Conservation (phyloP, 805 yeast species). For the Ogataea methanolica region DNA sequence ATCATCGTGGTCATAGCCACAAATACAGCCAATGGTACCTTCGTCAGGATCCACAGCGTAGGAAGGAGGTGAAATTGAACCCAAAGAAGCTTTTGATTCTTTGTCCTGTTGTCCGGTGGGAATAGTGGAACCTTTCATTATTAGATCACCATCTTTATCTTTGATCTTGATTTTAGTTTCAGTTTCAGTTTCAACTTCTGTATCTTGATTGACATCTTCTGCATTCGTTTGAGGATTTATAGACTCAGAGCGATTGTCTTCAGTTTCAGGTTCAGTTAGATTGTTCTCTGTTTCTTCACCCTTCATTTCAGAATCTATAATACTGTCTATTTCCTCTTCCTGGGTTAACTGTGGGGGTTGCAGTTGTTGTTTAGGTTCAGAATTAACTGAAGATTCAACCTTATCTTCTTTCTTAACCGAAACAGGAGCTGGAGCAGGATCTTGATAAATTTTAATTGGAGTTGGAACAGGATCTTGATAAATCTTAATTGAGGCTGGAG, state of each 20-base stretch:
- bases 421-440: neutral
- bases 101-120: neutral
- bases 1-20: constrained; percentile 83
- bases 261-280: neutral
- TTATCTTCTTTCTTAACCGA: neutral
- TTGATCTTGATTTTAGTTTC: neutral
- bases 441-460: neutral
- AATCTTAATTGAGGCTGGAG: neutral
- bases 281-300: neutral
- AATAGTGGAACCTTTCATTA: neutral
- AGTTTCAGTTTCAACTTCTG: constrained; percentile 1
- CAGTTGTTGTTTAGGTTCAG: neutral
- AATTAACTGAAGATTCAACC: constrained; percentile 7
- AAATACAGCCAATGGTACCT: constrained; percentile 84
- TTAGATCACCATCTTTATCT: neutral
- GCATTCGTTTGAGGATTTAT: too few relatives aligned
- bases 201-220: neutral
- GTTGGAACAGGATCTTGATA: neutral
- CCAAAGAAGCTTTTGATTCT: neutral
- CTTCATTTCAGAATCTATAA: neutral
- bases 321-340: neutral
- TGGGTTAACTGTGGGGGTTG: neutral
- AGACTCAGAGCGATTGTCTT: neutral
- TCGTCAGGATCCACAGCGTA: constrained; percentile 76
- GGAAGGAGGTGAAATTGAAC: constrained; percentile 21